Evolutionary conservation across 768 basidiomycete genomes (phyloP).

Genomic region (Trametes coccinea): DNA sequence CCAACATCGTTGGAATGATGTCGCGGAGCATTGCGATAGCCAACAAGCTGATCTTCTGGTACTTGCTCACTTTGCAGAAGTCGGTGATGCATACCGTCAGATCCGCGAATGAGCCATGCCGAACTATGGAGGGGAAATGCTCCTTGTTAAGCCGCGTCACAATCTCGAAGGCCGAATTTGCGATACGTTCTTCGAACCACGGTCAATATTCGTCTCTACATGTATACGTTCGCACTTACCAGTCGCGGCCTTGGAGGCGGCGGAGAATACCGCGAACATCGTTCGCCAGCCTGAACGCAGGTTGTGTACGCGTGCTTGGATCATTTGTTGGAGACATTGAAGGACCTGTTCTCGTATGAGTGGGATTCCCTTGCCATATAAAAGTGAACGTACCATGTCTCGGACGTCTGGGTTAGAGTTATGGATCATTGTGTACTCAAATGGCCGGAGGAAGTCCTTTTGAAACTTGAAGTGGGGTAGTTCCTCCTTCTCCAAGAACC

Average conservation of each 20-base stretch:
- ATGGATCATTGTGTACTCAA: slow-evolving; percentile 96
- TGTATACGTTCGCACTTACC: slow-evolving; percentile 46
- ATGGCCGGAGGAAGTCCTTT: slow-evolving; percentile 97
- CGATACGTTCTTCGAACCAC: slow-evolving; percentile 70
- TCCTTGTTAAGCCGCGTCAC: slow-evolving; percentile 89
- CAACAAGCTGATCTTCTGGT: slow-evolving; percentile 95
- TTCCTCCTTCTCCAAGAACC: slow-evolving; percentile 98
- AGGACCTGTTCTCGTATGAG: slow-evolving; percentile 59
- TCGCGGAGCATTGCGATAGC: slow-evolving; percentile 96
- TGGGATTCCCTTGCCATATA: neutral
- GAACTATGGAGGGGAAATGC: slow-evolving; percentile 89
- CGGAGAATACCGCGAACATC: slow-evolving; percentile 98
- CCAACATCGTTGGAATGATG: slow-evolving; percentile 89
- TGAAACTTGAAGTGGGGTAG: slow-evolving; percentile 98
- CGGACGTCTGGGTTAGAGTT: slow-evolving; percentile 94
- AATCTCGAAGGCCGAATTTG: slow-evolving; percentile 92
- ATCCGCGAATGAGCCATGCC: slow-evolving; percentile 93
- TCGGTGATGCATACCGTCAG: slow-evolving; percentile 97
- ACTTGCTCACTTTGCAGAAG: slow-evolving; percentile 99
- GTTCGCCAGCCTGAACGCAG: slow-evolving; percentile 98
- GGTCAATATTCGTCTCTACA: neutral
- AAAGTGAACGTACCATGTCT: slow-evolving; percentile 73
- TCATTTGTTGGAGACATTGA: slow-evolving; percentile 98
- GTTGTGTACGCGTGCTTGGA: slow-evolving; percentile 91
- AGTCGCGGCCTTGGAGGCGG: slow-evolving; percentile 90